phyloP scores from a whole-genome alignment of 129 eudicot species.

The Dittrichia graveolens region DNA sequence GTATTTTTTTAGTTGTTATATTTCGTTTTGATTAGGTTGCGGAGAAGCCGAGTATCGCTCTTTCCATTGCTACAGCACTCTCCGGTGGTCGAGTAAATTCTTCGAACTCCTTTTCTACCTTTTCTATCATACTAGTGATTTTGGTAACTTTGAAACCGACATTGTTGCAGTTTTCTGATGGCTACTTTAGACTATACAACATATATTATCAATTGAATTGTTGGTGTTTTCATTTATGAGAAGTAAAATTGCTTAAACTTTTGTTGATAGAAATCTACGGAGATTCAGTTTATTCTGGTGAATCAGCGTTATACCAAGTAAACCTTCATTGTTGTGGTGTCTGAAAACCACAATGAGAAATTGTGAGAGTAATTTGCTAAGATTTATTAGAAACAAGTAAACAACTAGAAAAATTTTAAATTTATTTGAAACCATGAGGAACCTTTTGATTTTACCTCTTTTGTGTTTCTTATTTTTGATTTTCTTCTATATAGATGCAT shows the following conservation, averaged over 20 bases:
- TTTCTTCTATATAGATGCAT: slow-evolving; percentile 1
- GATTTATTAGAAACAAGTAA: neutral
- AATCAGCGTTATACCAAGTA: neutral
- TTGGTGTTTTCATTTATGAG: neutral
- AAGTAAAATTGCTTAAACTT: neutral
- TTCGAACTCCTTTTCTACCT: neutral
- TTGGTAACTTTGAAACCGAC: neutral
- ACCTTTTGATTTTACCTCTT: neutral
- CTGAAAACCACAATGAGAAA: neutral
- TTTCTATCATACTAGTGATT: neutral
- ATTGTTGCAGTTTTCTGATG: neutral
- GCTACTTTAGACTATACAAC: neutral
- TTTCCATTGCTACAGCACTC: slow-evolving; percentile 78
- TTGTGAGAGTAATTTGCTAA: neutral
- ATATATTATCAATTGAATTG: neutral
- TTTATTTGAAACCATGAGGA: neutral
- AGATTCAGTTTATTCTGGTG: neutral
- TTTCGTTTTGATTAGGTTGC: slow-evolving; percentile 60
- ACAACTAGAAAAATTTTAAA: too few relatives aligned
- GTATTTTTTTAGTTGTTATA: neutral
- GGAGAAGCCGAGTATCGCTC: slow-evolving; percentile 92
- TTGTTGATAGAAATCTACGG: slow-evolving; percentile 3
- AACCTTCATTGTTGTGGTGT: slow-evolving; percentile 7
- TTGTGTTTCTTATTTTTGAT: neutral
- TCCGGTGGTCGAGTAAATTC: slow-evolving; percentile 76